Conservation (phyloP, 2,329 filamentous ascomycete species). For the Capronia americana region DNA sequence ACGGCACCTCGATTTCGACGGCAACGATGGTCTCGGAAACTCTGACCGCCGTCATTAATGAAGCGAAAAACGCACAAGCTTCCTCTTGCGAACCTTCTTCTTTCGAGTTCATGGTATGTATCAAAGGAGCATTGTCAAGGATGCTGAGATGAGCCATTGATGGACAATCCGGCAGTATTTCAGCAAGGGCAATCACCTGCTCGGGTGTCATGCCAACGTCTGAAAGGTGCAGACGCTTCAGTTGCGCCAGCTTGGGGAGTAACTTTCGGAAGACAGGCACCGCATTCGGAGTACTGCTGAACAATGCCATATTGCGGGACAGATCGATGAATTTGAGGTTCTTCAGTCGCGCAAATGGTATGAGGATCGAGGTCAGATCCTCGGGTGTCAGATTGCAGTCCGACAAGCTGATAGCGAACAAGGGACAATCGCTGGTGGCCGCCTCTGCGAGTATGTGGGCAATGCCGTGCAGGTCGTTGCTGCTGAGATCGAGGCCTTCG, state of each 20-base stretch:
- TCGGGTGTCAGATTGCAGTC: conserved; percentile 80
- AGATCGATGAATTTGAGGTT: conserved; percentile 89
- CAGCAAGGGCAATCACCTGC: conserved; percentile 87
- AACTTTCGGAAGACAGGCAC: conserved; percentile 79
- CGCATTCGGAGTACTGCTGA: conserved; percentile 74
- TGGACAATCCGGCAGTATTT: conserved; percentile 83
- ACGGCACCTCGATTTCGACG: conserved; percentile 89
- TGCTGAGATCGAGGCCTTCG: conserved; percentile 86
- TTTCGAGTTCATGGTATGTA: conserved; percentile 73
- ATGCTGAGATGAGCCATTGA: conserved; percentile 85
- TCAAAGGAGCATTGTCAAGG: conserved; percentile 77
- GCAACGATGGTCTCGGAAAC: conserved; percentile 84
- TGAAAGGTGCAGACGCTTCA: conserved; percentile 85
- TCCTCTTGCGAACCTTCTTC: conserved; percentile 87
- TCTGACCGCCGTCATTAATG: conserved; percentile 83
- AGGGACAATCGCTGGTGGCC: conserved; percentile 57
- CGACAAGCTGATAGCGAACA: conserved; percentile 85
- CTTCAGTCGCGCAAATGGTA: conserved; percentile 70
- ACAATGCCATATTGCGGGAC: conserved; percentile 85
- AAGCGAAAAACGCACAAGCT: conserved; percentile 91
- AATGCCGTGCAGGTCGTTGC: conserved; percentile 70
- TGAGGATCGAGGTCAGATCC: conserved; percentile 76
- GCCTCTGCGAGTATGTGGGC: conserved; percentile 58
- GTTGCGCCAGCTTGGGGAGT: conserved; percentile 74
- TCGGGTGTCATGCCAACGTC: conserved; percentile 84